Percentiles rank a stretch among this genome's conserved stretches.
These are phyloP conservation scores for Annulohypoxylon maeteangense DNA, from an alignment of 495 filamentous ascomycete species.

Conservation along the genomic window DNA sequence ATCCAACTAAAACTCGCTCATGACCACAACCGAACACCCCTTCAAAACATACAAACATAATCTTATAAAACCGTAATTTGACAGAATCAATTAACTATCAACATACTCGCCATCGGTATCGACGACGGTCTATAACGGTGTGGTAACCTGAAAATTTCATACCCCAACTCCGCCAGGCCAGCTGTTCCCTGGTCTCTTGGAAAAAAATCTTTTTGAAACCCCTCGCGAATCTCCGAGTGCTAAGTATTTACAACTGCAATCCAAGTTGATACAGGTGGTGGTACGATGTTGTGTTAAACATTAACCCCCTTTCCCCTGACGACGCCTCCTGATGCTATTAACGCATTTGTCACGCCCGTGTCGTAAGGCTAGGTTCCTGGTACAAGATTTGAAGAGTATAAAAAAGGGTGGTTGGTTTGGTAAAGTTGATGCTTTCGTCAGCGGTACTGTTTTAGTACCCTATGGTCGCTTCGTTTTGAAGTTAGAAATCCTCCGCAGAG, in stretches of 20 bases:
- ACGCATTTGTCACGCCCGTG: conserved; percentile 32
- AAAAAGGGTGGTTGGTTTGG: conserved; percentile 23
- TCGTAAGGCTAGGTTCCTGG: conserved; percentile 32
- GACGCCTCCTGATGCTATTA: conserved; percentile 42
- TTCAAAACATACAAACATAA: neutral
- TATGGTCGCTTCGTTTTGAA: conserved; percentile 23
- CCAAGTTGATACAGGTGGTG: conserved; percentile 35
- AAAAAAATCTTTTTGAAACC: conserved; percentile 26
- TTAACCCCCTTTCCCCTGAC: conserved; percentile 28
- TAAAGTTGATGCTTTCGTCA: conserved; percentile 6
- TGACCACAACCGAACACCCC: neutral
- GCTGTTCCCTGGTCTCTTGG: conserved; percentile 43
- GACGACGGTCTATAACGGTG: conserved; percentile 24
- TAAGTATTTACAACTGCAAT: conserved; percentile 43
- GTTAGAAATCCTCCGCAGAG: conserved; percentile 30
- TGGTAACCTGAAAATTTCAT: conserved; percentile 29
- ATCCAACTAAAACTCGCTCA: neutral
- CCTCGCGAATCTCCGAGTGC: conserved; percentile 20
- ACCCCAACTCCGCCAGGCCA: conserved; percentile 42
- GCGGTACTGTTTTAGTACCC: conserved; percentile 15
- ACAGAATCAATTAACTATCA: conserved; percentile 40
- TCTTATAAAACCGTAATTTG: conserved; percentile 13
- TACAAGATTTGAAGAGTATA: conserved; percentile 33
- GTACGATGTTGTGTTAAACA: conserved; percentile 17
- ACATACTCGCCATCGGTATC: conserved; percentile 24